These are phyloP conservation scores for Blastobotrys apis DNA, from an alignment of 1,139 yeast species.

Conservation along the genomic window DNA sequence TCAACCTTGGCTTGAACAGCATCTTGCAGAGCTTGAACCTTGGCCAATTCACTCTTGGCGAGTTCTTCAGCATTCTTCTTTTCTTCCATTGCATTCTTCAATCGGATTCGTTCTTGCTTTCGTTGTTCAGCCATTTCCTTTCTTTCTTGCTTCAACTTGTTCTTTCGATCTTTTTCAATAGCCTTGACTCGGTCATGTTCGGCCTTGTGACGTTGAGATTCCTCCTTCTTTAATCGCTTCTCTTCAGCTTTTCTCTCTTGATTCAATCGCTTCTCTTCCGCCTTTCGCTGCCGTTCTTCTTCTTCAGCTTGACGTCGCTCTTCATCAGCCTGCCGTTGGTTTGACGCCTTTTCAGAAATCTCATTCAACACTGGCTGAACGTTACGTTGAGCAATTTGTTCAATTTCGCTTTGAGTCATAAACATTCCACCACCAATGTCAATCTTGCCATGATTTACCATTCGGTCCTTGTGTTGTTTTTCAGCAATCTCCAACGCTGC, in stretches of 20 bases:
- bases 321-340: constrained; percentile 67
- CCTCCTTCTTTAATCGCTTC: constrained; percentile 24
- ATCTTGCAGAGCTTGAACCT: constrained; percentile 25
- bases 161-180: constrained; percentile 18
- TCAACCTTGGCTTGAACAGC: constrained; percentile 28
- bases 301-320: constrained; percentile 52
- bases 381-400: constrained; percentile 72
- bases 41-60: constrained; percentile 29
- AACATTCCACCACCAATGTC: constrained; percentile 87
- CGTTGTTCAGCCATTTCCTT: constrained; percentile 24
- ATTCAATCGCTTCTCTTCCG: constrained; percentile 27
- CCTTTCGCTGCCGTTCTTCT: constrained; percentile 32
- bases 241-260: constrained; percentile 30
- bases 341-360: constrained; percentile 63
- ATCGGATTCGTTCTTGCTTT: constrained; percentile 19
- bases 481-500: constrained; percentile 65
- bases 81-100: constrained; percentile 27
- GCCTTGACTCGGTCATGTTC: constrained; percentile 18
- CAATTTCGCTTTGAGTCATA: constrained; percentile 71
- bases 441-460: constrained; percentile 53
- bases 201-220: constrained; percentile 21
- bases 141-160: constrained; percentile 23
- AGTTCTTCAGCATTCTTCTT: constrained; percentile 27
- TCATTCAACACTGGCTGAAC: constrained; percentile 84
- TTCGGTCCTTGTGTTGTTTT: constrained; percentile 54